A percentile compares a stretch with the other conserved stretches of the same genome.
Conservation (phyloP, 2,329 filamentous ascomycete genomes). For the Ophiostoma ulmi region DNA sequence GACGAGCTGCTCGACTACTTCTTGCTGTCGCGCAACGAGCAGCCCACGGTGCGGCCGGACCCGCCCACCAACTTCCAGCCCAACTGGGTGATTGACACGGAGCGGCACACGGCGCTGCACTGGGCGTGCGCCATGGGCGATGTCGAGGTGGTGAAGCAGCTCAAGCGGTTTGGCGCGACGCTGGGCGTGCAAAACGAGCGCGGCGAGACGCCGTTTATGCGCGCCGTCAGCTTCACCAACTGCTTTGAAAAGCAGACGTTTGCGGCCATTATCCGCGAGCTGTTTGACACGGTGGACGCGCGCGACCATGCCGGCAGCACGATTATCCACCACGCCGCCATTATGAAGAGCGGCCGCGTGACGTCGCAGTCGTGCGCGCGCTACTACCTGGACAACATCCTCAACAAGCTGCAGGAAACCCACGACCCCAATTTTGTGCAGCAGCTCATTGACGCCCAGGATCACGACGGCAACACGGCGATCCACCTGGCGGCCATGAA, state of each 20-base stretch:
- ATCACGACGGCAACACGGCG: conserved; percentile 85
- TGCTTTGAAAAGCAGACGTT: conserved; percentile 93
- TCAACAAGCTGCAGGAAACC: conserved; percentile 78
- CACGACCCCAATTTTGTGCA: conserved; percentile 72
- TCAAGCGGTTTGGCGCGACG: conserved; percentile 74
- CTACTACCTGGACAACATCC: conserved; percentile 87
- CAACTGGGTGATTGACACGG: conserved; percentile 87
- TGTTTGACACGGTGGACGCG: conserved; percentile 74
- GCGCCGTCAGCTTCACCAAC: conserved; percentile 92
- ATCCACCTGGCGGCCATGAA: conserved; percentile 69
- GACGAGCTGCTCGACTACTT: conserved; percentile 96
- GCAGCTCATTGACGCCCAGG: conserved; percentile 72
- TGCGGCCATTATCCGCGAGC: conserved; percentile 72
- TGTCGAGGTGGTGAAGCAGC: conserved; percentile 79
- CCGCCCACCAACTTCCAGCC: conserved; percentile 83
- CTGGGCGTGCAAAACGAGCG: conserved; percentile 64
- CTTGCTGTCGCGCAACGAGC: conserved; percentile 75
- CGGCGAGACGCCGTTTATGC: conserved; percentile 89
- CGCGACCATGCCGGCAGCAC: conserved; percentile 78
- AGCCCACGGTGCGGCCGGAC: conserved; percentile 64
- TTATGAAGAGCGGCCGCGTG: conserved; percentile 73
- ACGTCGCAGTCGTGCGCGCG: conserved; percentile 83
- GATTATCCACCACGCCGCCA: conserved; percentile 89
- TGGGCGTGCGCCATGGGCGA: conserved; percentile 99
- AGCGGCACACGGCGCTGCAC: conserved; percentile 87